Base-by-base conservation (phyloP, 441 rosid species). In the Daphne laureola region DNA sequence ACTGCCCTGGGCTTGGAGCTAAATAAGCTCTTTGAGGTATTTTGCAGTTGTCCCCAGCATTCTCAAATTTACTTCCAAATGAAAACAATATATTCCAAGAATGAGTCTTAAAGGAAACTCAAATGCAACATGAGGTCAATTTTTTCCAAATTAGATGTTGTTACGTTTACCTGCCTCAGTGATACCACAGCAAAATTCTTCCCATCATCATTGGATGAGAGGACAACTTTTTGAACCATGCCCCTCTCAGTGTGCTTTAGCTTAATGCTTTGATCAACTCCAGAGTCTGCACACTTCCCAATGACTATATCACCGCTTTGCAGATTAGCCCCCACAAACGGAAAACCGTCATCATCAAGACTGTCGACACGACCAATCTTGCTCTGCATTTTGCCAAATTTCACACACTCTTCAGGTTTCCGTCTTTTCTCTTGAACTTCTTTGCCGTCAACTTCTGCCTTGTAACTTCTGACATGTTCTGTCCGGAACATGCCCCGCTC, bases 161-260 rank as follows among this genome's bases (percentile, higher is more conserved):
- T 35, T 21, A 14, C 18, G 12, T 35, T 73, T 64, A 87, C 99
- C 86, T 87, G 97, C 71, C 96, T 76, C 57, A 85, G 69, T 56
- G 93, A 93, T 48, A 90, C 99, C 3, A 80, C 78, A 49, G 86
- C 95, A 73, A 67, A 90, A 57, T 85, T 90, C 65, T 85, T 90
- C 43, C 97, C 97, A 26, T 93, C 99, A 15, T 90, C 97, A 68
- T 87, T 90, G 17, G 96, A 82, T 18, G 96, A 85, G 26, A 87
- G 66, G n/a, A 90, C 78, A 14, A 93, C 97, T 62, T 90, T 93
- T 73, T 87, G 93, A 49, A 87, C 99, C 78, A 80, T 82, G 46
- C 96, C 96, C 72, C 76, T 73, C 76, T 93, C 99, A 2, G 94
- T 87, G 70, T 90, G 99, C 82, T 85, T 90, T 56, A 93, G 72